Base-by-base conservation (phyloP, 2,329 filamentous ascomycete genomes). In the Trichoderma arundinaceum region DNA sequence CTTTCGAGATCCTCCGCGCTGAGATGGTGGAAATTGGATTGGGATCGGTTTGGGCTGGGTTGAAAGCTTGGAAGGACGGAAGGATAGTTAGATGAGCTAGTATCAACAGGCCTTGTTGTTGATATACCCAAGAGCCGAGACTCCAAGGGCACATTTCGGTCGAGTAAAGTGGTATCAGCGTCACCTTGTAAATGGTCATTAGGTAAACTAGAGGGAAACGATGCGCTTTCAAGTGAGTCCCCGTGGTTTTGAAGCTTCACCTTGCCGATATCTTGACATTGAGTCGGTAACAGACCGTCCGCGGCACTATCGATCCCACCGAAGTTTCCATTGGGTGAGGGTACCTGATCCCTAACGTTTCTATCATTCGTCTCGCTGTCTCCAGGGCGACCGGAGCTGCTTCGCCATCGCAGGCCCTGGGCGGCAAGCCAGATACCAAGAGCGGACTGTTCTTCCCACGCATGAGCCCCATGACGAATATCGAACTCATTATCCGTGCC, bases 401-500 rank as follows among this genome's bases (percentile, higher is more conserved):
- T 72, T 63, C 72, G 68, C 3, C 74, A 72, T 48, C 71, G 69
- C 19, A 77, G 66, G 7, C 72, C 69, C 64, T 79, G 77, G 7
- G 76, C 72, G 39, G 75, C 75, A n/a, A 79, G 73, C 77, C 77
- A 79, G 22, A 77, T 71, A 6, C 74, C 72, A 57, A 79, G 71
- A 7, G 73, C 71, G n/a, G 77, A 77, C 52, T 76, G 74, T 12
- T 73, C 73, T 43, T 78, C 77, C 64, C 68, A 71, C 0, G 72
- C 71, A 39, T 75, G 74, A 7, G 76, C 75, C 39, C 70, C 72
- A 35, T 71, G 71, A 2, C 71, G 72, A 49, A 72, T 74, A 32
- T 71, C 71, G 56, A 77, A 76, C 15, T 74, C 73, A 39, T 70
- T 72, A 28, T 72, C 70, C 2, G 38, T n/a, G 9, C 68, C 70